Evolutionary conservation across 805 yeast genomes (phyloP).

Genomic region (Saccharomycopsis fermentans): DNA sequence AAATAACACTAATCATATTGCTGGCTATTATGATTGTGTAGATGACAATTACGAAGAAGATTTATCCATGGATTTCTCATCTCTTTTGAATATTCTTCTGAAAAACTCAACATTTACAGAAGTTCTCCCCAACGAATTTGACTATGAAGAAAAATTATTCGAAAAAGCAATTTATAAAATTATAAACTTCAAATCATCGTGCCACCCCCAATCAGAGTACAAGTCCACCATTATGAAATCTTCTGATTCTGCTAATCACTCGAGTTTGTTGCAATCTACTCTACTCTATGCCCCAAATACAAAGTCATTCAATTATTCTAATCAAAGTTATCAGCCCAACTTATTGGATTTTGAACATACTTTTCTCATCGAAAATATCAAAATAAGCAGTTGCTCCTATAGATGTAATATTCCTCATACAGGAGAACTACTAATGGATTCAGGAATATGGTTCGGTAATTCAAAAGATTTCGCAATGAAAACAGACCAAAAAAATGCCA

Average conservation of each 20-base stretch:
- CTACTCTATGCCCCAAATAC: neutral
- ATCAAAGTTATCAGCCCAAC: neutral
- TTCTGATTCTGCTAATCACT: neutral
- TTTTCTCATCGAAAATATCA: neutral
- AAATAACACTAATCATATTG: neutral
- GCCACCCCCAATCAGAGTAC: neutral
- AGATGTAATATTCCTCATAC: neutral
- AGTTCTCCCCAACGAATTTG: neutral
- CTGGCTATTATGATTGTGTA: slow-evolving; percentile 1
- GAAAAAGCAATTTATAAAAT: neutral
- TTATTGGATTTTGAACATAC: neutral
- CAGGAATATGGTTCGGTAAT: slow-evolving; percentile 75
- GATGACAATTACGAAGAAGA: neutral
- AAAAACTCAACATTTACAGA: neutral
- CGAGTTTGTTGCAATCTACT: neutral
- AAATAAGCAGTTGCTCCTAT: neutral
- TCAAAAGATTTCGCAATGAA: slow-evolving; percentile 52
- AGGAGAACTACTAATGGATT: neutral
- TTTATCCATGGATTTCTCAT: neutral
- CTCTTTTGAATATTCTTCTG: neutral
- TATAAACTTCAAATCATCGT: neutral
- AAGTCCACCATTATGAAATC: neutral
- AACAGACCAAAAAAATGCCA: slow-evolving; percentile 10
- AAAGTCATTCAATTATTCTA: neutral
- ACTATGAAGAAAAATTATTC: neutral